phyloP scores from a whole-genome alignment of 2,329 filamentous ascomycete genomes.

The Calonectria ilicicola region DNA sequence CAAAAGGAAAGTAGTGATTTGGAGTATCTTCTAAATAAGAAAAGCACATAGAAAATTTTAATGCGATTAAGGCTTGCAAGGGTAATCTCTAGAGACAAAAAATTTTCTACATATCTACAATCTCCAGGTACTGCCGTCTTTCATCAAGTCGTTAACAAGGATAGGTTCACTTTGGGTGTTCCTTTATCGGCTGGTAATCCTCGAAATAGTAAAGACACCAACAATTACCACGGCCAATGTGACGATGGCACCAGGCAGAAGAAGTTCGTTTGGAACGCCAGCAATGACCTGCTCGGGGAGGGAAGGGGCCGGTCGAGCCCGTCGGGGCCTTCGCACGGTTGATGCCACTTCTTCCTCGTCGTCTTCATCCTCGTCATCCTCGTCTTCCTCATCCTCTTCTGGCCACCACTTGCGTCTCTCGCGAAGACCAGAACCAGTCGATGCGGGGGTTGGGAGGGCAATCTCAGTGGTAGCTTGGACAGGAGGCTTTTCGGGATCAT shows the following conservation, averaged over 20 bases:
- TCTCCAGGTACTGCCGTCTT: slow-evolving; percentile 39
- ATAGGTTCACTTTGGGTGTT: slow-evolving; percentile 27
- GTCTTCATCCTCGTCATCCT: slow-evolving; percentile 64
- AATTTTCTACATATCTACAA: slow-evolving; percentile 48
- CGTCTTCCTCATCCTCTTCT: slow-evolving; percentile 62
- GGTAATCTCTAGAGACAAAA: slow-evolving; percentile 43
- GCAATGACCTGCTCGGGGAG: slow-evolving; percentile 83
- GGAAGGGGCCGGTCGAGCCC: slow-evolving; percentile 50
- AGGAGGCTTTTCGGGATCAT: slow-evolving; percentile 91
- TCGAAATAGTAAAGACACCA: slow-evolving; percentile 89
- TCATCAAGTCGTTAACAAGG: slow-evolving; percentile 52
- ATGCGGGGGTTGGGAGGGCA: slow-evolving; percentile 60
- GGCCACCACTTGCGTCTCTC: slow-evolving; percentile 71
- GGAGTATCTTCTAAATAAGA: slow-evolving; percentile 12
- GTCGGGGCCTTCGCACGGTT: slow-evolving; percentile 58
- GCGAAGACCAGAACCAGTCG: slow-evolving; percentile 60
- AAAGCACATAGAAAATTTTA: slow-evolving; percentile 16
- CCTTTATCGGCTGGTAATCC: slow-evolving; percentile 68
- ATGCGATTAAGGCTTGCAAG: slow-evolving; percentile 37
- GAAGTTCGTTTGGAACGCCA: slow-evolving; percentile 92
- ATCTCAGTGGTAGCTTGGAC: slow-evolving; percentile 67
- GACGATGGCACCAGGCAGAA: slow-evolving; percentile 93
- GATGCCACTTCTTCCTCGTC: slow-evolving; percentile 65
- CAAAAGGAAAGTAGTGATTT: neutral
- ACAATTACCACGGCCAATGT: slow-evolving; percentile 95